A percentile compares a stretch with the other conserved stretches of the same genome.
phyloP scores from a whole-genome alignment of 2,329 filamentous ascomycete genomes.

The Alternaria atra region DNA sequence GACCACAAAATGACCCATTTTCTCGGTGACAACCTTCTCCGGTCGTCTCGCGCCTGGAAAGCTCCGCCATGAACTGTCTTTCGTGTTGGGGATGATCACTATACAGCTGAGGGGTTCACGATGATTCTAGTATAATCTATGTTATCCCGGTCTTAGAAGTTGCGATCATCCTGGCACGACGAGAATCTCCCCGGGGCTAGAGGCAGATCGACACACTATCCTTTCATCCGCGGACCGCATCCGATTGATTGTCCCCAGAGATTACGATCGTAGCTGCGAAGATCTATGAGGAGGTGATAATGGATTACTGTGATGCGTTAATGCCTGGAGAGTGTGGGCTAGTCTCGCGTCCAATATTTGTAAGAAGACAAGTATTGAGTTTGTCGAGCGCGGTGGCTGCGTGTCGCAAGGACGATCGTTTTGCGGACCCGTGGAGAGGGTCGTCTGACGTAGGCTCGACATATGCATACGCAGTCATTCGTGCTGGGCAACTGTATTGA shows the following conservation, averaged over 20 bases:
- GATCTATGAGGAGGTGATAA: slow-evolving; percentile 7
- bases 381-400: background rate
- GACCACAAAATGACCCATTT: background rate
- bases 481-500: background rate
- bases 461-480: background rate
- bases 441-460: slow-evolving; percentile 5
- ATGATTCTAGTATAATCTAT: background rate
- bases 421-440: background rate
- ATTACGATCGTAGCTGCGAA: slow-evolving; percentile 5
- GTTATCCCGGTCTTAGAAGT: background rate
- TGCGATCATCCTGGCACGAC: slow-evolving; percentile 9
- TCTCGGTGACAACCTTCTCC: background rate
- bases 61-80: background rate
- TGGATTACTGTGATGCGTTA: background rate
- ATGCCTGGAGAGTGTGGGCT: background rate
- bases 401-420: background rate
- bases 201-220: slow-evolving; percentile 13
- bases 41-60: background rate
- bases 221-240: slow-evolving; percentile 7
- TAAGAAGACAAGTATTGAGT: background rate
- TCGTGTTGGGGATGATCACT: background rate
- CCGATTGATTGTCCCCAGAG: background rate
- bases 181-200: slow-evolving; percentile 7
- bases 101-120: background rate
- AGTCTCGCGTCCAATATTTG: background rate